These are phyloP conservation scores for Rhynchospora tenuis DNA, from an alignment of 176 grass and related monocot species.

Conservation along the genomic window DNA sequence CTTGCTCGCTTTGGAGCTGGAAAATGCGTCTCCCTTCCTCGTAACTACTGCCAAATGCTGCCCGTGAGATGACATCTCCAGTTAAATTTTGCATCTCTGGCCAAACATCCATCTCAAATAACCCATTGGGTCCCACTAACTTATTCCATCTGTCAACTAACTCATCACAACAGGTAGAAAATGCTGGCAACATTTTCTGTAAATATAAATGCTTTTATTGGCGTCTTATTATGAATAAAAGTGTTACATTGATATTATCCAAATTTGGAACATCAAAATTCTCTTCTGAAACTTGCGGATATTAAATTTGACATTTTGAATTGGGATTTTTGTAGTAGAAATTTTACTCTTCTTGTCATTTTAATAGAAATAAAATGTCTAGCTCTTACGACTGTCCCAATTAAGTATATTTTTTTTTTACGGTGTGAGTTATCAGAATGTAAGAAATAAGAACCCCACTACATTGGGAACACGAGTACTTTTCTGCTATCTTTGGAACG, in stretches of 20 bases:
- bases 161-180: slow-evolving; percentile 46
- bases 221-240: neutral
- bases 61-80: slow-evolving; percentile 62
- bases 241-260: neutral
- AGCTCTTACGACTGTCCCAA: neutral
- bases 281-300: neutral
- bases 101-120: slow-evolving; percentile 51
- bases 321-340: neutral
- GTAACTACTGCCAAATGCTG: slow-evolving; percentile 72
- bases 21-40: slow-evolving; percentile 60
- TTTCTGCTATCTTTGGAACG: too few relatives aligned
- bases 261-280: neutral
- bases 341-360: neutral
- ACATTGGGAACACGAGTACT: too few relatives aligned
- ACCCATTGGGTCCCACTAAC: slow-evolving; percentile 17
- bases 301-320: neutral
- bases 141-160: slow-evolving; percentile 59
- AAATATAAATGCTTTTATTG: neutral
- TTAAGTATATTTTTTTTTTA: too few relatives aligned
- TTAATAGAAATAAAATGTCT: neutral
- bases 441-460: too few relatives aligned
- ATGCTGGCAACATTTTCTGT: slow-evolving; percentile 54
- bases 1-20: slow-evolving; percentile 44
- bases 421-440: too few relatives aligned
- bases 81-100: slow-evolving; percentile 59